Conservation (phyloP, 805 yeast genomes). For the Crinitomyces ghanaensis region DNA sequence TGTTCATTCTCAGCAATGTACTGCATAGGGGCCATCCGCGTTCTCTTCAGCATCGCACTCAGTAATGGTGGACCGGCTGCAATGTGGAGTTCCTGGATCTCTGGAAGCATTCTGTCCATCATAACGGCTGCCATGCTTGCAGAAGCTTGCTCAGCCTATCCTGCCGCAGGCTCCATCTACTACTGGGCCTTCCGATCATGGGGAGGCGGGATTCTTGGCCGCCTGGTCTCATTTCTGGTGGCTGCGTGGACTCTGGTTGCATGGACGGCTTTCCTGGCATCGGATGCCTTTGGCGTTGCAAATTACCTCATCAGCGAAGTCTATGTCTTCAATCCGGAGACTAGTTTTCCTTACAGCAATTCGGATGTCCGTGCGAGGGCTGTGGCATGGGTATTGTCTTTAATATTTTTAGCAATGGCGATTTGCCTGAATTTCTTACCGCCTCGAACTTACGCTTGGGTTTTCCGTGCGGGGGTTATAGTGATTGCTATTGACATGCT, state of each 20-base stretch:
- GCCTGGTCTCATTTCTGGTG: slow-evolving; percentile 16
- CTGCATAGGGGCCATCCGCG: slow-evolving; percentile 10
- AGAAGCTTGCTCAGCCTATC: slow-evolving; percentile 17
- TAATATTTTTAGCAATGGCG: slow-evolving; percentile 11
- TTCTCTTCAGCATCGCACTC: slow-evolving; percentile 12
- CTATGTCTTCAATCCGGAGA: slow-evolving; percentile 13
- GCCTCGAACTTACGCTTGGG: slow-evolving; percentile 11
- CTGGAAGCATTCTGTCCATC: slow-evolving; percentile 11
- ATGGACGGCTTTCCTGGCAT: slow-evolving; percentile 17
- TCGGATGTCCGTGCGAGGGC: slow-evolving; percentile 15
- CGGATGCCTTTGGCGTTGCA: slow-evolving; percentile 12
- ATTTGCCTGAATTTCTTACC: slow-evolving; percentile 15
- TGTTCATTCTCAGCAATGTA: slow-evolving; percentile 14
- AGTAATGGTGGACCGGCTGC: slow-evolving; percentile 18
- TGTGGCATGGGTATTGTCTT: slow-evolving; percentile 17
- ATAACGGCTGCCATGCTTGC: slow-evolving; percentile 17
- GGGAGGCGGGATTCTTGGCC: slow-evolving; percentile 15
- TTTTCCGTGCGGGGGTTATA: slow-evolving; percentile 11
- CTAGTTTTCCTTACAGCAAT: slow-evolving; percentile 7
- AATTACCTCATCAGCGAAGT: slow-evolving; percentile 15
- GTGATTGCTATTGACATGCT: slow-evolving; percentile 13
- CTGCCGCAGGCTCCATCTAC: slow-evolving; percentile 19
- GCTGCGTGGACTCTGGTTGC: slow-evolving; percentile 20
- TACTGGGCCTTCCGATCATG: slow-evolving; percentile 18
- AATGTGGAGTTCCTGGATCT: slow-evolving; percentile 14